A percentile compares a stretch with the other conserved stretches of the same genome.
Evolutionary conservation across 257 asterid species (phyloP).

Genomic region (Solanum virginianum): DNA sequence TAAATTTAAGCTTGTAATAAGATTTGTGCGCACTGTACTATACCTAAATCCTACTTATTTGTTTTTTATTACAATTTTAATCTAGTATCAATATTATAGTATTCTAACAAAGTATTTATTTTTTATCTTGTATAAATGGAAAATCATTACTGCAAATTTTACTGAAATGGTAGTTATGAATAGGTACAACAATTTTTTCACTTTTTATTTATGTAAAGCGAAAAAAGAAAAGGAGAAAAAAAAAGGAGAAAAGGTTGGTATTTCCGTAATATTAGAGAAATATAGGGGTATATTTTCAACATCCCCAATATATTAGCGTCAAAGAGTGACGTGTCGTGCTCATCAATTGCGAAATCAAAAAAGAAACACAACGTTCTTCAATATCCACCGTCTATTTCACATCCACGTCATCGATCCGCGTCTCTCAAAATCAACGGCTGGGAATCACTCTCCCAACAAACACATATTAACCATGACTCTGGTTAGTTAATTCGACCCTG

Average conservation of each 20-base stretch:
- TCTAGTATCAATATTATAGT: background rate
- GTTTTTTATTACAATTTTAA: background rate
- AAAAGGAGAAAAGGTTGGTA: background rate
- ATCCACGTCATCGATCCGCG: conserved; percentile 64
- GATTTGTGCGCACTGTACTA: no score
- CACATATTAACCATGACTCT: conserved; percentile 9
- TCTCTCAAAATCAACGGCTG: conserved; percentile 22
- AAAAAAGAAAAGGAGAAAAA: background rate
- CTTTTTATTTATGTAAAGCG: background rate
- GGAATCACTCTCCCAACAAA: conserved; percentile 1
- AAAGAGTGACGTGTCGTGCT: background rate
- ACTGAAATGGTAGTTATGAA: background rate
- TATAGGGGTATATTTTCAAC: background rate
- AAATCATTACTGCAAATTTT: background rate
- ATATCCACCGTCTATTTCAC: conserved; percentile 22
- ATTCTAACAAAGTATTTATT: background rate
- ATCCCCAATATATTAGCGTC: background rate
- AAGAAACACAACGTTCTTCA: conserved; percentile 55
- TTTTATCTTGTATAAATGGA: background rate
- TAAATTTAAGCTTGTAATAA: no score
- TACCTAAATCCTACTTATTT: no score
- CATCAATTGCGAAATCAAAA: background rate
- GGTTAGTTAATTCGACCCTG: conserved; percentile 38
- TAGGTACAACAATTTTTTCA: background rate
- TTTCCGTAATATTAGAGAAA: background rate